These are phyloP conservation scores for Nannochloropsis gaditana DNA, from an alignment of 108 stramenopile species.

Conservation along the genomic window DNA sequence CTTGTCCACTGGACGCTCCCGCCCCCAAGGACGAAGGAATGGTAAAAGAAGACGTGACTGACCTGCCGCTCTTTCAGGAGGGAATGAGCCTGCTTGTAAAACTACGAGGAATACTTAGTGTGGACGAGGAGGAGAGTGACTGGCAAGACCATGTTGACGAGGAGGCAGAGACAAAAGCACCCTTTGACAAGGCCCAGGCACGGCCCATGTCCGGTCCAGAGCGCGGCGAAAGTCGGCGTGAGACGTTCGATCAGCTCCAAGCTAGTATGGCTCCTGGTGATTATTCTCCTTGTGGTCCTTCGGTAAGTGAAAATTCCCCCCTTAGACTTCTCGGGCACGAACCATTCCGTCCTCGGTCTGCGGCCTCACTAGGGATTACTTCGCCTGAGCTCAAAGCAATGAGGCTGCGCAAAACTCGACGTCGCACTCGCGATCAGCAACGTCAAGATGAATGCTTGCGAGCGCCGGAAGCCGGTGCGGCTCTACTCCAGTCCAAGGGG, in stretches of 20 bases:
- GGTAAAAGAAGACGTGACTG: not conserved
- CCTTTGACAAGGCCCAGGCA: not conserved
- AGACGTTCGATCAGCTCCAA: not conserved
- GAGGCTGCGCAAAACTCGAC: not conserved
- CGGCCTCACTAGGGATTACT: not conserved
- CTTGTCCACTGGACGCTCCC: too few species aligned
- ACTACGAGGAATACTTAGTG: not conserved
- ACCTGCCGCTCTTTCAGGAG: conserved; percentile 1
- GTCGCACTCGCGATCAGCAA: not conserved
- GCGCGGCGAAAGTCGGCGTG: not conserved
- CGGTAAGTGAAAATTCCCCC: too few species aligned
- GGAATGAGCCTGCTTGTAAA: not conserved
- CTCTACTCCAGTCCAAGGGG: not conserved
- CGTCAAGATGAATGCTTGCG: not conserved
- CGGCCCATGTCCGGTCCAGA: not conserved
- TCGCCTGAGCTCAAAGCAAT: not conserved
- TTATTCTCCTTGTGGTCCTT: too few species aligned
- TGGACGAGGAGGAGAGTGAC: not conserved
- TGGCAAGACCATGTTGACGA: too few species aligned
- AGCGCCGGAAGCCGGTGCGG: not conserved
- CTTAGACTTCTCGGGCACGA: too few species aligned
- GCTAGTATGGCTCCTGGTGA: too few species aligned
- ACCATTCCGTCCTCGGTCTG: too few species aligned
- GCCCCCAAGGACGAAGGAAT: not conserved
- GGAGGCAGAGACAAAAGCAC: too few species aligned